A percentile compares a stretch with the other conserved stretches of the same genome.
Evolutionary conservation across 73 alveolate species (phyloP).

Genomic region (Durusdinium trenchii): DNA sequence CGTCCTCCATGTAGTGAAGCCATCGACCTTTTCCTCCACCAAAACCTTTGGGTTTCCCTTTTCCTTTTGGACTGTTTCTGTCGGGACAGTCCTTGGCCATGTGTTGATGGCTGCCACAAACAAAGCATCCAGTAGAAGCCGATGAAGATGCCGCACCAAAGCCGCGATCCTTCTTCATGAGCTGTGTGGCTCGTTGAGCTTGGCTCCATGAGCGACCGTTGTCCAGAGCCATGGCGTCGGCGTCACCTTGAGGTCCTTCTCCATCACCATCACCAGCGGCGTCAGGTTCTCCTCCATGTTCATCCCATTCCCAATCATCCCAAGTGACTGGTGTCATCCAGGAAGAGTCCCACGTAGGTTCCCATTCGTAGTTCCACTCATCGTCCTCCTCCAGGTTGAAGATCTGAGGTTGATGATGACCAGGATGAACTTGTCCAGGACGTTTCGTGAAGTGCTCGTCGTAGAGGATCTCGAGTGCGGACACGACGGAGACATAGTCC

Average conservation of each 20-base stretch:
- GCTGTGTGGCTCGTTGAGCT: background rate
- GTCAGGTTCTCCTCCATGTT: too few relatives aligned
- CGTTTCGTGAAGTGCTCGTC: conserved; percentile 9
- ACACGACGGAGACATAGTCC: background rate
- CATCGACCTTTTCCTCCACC: background rate
- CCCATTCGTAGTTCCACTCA: background rate
- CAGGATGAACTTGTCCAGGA: background rate
- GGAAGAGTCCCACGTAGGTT: background rate
- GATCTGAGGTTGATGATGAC: background rate
- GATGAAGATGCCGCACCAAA: background rate
- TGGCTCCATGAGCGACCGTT: background rate
- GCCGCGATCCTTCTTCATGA: background rate
- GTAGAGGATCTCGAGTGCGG: background rate
- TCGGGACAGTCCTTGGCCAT: background rate
- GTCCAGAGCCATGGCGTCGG: background rate
- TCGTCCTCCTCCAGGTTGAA: background rate
- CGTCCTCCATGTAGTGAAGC: background rate
- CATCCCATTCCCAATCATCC: background rate
- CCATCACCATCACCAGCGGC: background rate
- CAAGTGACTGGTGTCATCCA: background rate
- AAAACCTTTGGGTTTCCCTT: background rate
- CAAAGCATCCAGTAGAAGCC: background rate
- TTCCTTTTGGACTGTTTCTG: background rate
- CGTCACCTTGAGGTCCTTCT: background rate
- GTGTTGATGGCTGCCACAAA: background rate